Percentiles rank a stretch among this genome's conserved stretches.
Evolutionary conservation across 2,329 filamentous ascomycete genomes (phyloP).

Genomic region (Hypoxylon sp.): DNA sequence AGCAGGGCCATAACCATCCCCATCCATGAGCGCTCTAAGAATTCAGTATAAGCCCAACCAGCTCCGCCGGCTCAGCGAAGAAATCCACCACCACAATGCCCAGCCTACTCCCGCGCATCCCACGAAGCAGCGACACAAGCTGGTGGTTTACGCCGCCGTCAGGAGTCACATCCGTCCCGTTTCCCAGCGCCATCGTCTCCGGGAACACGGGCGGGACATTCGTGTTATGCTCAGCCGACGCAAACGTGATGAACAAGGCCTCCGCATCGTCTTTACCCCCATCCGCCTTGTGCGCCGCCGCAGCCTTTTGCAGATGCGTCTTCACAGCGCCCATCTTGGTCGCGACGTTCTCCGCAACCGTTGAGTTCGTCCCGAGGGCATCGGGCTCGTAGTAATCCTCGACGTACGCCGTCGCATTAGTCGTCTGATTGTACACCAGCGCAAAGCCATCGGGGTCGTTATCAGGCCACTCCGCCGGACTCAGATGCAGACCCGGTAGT

Average conservation of each 20-base stretch:
- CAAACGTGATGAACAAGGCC: conserved; percentile 64
- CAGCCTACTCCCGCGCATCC: conserved; percentile 60
- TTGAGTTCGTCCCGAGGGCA: conserved; percentile 45
- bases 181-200: conserved; percentile 62
- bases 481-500: conserved; percentile 64
- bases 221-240: conserved; percentile 60
- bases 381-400: conserved; percentile 65
- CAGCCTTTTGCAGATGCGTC: conserved; percentile 59
- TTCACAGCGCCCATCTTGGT: conserved; percentile 62
- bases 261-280: conserved; percentile 41
- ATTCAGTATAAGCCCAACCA: conserved; percentile 59
- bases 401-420: conserved; percentile 61
- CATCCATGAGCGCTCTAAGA: conserved; percentile 23
- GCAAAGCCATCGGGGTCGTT: conserved; percentile 58
- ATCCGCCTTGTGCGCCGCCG: conserved; percentile 27
- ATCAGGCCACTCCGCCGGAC: conserved; percentile 61
- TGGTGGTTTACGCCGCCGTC: conserved; percentile 62
- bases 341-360: conserved; percentile 58
- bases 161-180: conserved; percentile 56
- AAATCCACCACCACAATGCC: conserved; percentile 69
- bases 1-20: no score
- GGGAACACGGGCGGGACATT: conserved; percentile 60
- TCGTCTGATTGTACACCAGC: conserved; percentile 59
- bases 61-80: conserved; percentile 60
- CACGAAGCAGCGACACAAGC: conserved; percentile 56